phyloP scores from a whole-genome alignment of 1,284 basidiomycete species.

The Rugosomyces carneus region DNA sequence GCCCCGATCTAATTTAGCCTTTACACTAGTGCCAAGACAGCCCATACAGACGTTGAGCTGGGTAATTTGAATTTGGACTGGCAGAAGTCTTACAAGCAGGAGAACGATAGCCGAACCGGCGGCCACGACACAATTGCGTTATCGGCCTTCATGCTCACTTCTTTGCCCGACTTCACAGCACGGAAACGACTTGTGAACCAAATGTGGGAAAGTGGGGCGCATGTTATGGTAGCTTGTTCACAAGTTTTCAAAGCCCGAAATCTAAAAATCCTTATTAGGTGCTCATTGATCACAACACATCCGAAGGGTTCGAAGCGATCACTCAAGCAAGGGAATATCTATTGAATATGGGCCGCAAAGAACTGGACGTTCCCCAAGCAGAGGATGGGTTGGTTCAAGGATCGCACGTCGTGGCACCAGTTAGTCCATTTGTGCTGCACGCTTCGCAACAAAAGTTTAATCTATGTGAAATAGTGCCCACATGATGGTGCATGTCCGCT shows the following conservation, averaged over 20 bases:
- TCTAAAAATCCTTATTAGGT: slow-evolving; percentile 57
- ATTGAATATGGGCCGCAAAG: slow-evolving; percentile 60
- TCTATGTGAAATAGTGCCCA: slow-evolving; percentile 52
- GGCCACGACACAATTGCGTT: slow-evolving; percentile 64
- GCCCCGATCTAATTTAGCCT: slow-evolving; percentile 12
- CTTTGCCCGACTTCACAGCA: slow-evolving; percentile 55
- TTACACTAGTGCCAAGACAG: neutral
- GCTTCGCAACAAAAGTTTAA: slow-evolving; percentile 11
- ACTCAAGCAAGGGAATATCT: slow-evolving; percentile 81
- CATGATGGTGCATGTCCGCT: slow-evolving; percentile 88
- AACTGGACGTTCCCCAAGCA: slow-evolving; percentile 41
- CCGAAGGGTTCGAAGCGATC: slow-evolving; percentile 74
- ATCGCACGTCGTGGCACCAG: slow-evolving; percentile 80
- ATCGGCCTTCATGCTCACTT: slow-evolving; percentile 81
- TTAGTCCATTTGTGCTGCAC: slow-evolving; percentile 32
- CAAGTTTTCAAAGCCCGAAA: neutral
- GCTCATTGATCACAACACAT: slow-evolving; percentile 81
- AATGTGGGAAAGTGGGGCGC: slow-evolving; percentile 88
- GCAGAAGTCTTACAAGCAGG: slow-evolving; percentile 50
- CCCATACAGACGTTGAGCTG: slow-evolving; percentile 41
- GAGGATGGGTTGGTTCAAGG: slow-evolving; percentile 38
- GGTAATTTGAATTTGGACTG: slow-evolving; percentile 42
- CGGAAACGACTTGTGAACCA: slow-evolving; percentile 70
- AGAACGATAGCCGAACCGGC: slow-evolving; percentile 29
- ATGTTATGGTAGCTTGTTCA: slow-evolving; percentile 52